Base-by-base conservation (phyloP, 306 rosid species). In the Quercus engelmannii region DNA sequence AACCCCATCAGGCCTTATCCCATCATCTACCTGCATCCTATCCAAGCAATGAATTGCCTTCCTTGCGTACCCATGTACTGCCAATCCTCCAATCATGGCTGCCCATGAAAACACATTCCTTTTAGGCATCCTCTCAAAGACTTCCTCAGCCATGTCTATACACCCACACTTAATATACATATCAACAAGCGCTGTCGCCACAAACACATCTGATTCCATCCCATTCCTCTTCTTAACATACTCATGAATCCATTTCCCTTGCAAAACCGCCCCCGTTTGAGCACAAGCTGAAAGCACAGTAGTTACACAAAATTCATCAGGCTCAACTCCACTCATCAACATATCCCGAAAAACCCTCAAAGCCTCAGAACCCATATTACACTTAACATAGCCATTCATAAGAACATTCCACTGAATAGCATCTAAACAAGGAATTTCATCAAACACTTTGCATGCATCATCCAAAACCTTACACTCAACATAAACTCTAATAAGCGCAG, bases 131-230 rank as follows among this genome's bases (percentile, higher is more conserved):
- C 75, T 72, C 74, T 73, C 82, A 26, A 87, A 87, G 15, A 64
- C 86, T 63, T 82, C 85, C 64, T 81, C 79, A 6, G 90, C 88
- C 81, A 84, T 69, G 56, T 76, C 83, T 54, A 84, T 33, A 33
- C 78, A 81, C 51, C 86, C 88, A 71, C 90, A 87, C 76, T 87
- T 87, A 14, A 79, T 69, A 84, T 82, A 84, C 88, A 84, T 84
- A 81, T 84, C 85, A 71, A 87, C 81, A 5, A 87, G 88, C 0
- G 86, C 79, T 10, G 88, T 82, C 54, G 76, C 79, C 13, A 82
- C 30, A 56, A 69, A 78, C 64, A 84, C 76, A 55, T 82, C 84
- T 0, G 77, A 76, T 33, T 76, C 75, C 80, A 84, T 75, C 21
- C 63, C 76, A 51, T 82, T 58, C 75, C 68, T 77, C 74, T 62